Evolutionary conservation across 2,329 filamentous ascomycete species (phyloP).

Genomic region (Byssoonygena ceratinophila): DNA sequence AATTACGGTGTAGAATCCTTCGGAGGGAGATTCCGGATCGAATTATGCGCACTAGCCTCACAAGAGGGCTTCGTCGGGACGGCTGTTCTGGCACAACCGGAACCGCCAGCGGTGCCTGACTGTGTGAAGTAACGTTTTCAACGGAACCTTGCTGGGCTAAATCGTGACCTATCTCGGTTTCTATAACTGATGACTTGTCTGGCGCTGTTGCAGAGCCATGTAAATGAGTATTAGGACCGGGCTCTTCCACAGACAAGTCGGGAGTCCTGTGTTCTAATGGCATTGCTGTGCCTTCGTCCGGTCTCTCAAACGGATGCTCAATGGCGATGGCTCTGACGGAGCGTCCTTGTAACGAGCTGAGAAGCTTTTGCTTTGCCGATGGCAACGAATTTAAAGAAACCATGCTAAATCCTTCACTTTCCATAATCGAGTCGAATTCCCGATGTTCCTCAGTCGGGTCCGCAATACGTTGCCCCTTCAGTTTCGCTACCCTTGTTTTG

Average conservation of each 20-base stretch:
- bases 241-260: background rate
- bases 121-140: background rate
- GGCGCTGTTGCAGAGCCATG: background rate
- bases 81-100: background rate
- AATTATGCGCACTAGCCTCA: conserved; percentile 28
- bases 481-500: background rate
- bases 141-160: background rate
- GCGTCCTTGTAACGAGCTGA: conserved; percentile 23
- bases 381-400: conserved; percentile 46
- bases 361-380: conserved; percentile 37
- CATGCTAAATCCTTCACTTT: conserved; percentile 50
- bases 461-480: background rate
- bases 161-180: background rate
- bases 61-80: conserved; percentile 18
- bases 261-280: background rate
- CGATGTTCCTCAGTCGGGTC: conserved; percentile 35
- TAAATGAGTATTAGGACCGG: background rate
- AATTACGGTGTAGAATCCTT: conserved; percentile 21
- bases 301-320: conserved; percentile 7
- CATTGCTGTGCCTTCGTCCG: too few relatives aligned
- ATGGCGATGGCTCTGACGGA: background rate
- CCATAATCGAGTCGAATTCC: conserved; percentile 46
- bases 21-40: conserved; percentile 32
- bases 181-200: background rate
- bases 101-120: background rate